Base-by-base conservation (phyloP, 139 green algal species). In the Chlorella ohadii region DNA sequence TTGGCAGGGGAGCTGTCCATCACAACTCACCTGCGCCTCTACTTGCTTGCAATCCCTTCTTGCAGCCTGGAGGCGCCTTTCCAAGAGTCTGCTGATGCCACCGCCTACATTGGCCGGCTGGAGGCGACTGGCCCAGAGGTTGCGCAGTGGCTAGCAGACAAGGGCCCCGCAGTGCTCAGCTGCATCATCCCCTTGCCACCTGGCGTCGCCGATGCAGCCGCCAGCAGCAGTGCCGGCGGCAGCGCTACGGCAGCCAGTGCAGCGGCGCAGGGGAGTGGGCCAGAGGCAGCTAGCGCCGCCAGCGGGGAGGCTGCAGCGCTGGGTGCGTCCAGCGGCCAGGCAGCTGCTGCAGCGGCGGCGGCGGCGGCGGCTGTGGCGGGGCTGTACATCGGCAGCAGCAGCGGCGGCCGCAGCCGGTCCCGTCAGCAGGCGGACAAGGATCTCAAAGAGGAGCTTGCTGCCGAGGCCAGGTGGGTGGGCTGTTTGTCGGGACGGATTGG, bases 131-230 rank as follows among this genome's bases (percentile, higher is more conserved):
- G 85, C 2, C n/a, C 65, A 34, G 84, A 87, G 31, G 86, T 94
- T 47, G 88, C 85, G 0, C 73, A 89, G 15, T 96, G 93, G 93
- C 76, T 96, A 55, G 68, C 70, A 20, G 68, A 38, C 6, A n/a
- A 64, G 27, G 56, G 56, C 16, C 20, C 51, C 2, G 27, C 68
- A 4, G 55, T 80, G 22, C 56, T 85, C 27, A 19, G 36, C 1
- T 39, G 70, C 38, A 67, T 85, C 33, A 33, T 85, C 25, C 70
- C 80, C 19, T 13, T 22, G 51, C 51, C 51, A 13, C n/a, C 78
- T 2, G 44, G 3, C 20, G 38, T 9, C 7, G 36, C 4, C 31
- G 56, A 55, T 27, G 33, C 55, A 34, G 74, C 33, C 0, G 57
- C 34, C 41, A 36, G 38, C 47, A 31, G 47, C 72, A 27, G 47